Base-by-base conservation (phyloP, 1,139 yeast species). In the Yamadazyma sp. region DNA sequence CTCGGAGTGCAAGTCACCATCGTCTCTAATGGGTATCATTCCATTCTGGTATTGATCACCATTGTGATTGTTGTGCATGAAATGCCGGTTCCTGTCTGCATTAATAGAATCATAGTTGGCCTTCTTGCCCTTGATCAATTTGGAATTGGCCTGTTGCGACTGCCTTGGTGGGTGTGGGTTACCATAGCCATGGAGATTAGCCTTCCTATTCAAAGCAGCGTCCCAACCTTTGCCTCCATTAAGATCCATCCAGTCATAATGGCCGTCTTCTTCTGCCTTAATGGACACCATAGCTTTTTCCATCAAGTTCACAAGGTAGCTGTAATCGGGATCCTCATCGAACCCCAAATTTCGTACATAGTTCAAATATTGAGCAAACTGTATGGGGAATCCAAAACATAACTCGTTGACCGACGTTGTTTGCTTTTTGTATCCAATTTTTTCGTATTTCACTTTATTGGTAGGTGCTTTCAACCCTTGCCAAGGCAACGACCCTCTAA, bases 211-310 rank as follows among this genome's bases (percentile, higher is more conserved):
- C 48, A 84, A 77, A 5, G 85, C 69, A 20, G 85, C 78, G 62
- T 85, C 94, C 92, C 92, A 85, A 31, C 94, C 94, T 56, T 78
- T 77, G 39, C 94, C 94, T 34, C 82, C 82, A 54, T 85, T 85
- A 50, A 85, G 65, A 51, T 81, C 82, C 91, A 84, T 83, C 94
- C 94, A 85, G 58, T 85, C 94, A 54, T 83, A 85, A 54, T 82
- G 83, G 14, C 81, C 85, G 58, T 83, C 89, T 29, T 76, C 80
- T 41, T 49, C 48, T 5, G 41, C 38, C 30, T 50, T 51, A 17
- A 66, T 58, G 2, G 68, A 59, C 8, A 55, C 47, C 44, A 68
- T 53, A 3, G 74, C 75, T 46, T 67, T 68, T 48, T 69, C 73
- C 76, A 71, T 69, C 30, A 72, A 56, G 23, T 60, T 58, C 9